These are phyloP conservation scores for Penicillium waksmanii DNA, from an alignment of 495 filamentous ascomycete genomes.

Conservation along the genomic window DNA sequence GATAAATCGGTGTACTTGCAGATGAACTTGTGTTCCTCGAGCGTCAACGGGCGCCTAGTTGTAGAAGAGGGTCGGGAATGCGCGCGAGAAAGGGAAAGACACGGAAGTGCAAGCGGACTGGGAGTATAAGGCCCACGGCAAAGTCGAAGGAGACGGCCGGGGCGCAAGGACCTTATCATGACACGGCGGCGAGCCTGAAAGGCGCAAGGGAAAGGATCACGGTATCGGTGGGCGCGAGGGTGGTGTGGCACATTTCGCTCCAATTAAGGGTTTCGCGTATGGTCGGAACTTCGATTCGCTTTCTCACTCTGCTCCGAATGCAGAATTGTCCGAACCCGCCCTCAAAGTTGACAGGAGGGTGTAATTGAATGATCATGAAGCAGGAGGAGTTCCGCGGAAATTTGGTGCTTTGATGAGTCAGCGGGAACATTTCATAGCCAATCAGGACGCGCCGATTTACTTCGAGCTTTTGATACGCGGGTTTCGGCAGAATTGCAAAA, in stretches of 20 bases:
- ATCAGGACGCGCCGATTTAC: conserved; percentile 23
- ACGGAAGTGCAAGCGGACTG: conserved; percentile 14
- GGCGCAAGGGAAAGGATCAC: conserved; percentile 39
- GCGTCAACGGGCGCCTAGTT: conserved; percentile 3
- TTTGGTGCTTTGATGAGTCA: conserved; percentile 29
- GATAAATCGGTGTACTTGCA: conserved; percentile 20
- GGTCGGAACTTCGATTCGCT: conserved; percentile 5
- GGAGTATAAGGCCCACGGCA: conserved; percentile 31
- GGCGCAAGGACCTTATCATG: conserved; percentile 49
- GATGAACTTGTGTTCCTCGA: conserved; percentile 17
- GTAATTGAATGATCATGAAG: conserved; percentile 9
- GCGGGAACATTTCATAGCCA: conserved; percentile 17
- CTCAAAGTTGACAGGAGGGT: not conserved
- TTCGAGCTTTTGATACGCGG: conserved; percentile 4
- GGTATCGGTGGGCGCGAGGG: conserved; percentile 36
- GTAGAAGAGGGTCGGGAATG: conserved; percentile 10
- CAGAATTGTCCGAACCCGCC: not conserved
- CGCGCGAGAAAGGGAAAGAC: conserved; percentile 12
- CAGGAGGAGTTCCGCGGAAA: conserved; percentile 16
- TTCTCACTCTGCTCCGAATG: not conserved
- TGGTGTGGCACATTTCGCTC: conserved; percentile 45
- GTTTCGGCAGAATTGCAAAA: not conserved
- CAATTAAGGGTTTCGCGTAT: conserved; percentile 30
- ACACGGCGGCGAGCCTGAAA: conserved; percentile 38
- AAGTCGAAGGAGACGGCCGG: conserved; percentile 43